Evolutionary conservation across 495 filamentous ascomycete genomes (phyloP).

Genomic region (Neurospora sp.): DNA sequence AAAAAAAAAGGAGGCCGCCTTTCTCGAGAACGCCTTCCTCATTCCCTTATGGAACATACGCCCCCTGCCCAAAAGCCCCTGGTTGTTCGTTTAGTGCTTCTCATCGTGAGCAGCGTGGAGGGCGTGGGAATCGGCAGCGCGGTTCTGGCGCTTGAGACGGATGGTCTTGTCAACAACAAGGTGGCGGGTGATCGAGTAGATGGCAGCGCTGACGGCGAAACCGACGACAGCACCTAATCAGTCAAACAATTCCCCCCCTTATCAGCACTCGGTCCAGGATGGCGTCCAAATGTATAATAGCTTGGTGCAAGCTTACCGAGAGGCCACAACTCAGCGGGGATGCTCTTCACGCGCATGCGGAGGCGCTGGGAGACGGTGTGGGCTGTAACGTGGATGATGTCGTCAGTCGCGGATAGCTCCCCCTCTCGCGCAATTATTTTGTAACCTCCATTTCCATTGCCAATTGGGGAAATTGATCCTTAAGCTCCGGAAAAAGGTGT

Average conservation of each 20-base stretch:
- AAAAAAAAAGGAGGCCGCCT: background rate
- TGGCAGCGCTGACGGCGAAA: slow-evolving; percentile 53
- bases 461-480: background rate
- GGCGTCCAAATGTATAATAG: background rate
- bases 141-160: slow-evolving; percentile 55
- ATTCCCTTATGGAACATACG: background rate
- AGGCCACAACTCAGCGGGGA: slow-evolving; percentile 90
- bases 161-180: slow-evolving; percentile 83
- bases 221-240: slow-evolving; percentile 69
- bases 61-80: background rate
- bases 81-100: slow-evolving; percentile 20
- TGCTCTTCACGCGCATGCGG: slow-evolving; percentile 62
- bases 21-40: background rate
- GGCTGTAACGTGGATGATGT: slow-evolving; percentile 39
- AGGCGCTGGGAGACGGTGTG: slow-evolving; percentile 97
- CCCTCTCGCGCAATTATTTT: background rate
- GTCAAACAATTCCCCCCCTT: slow-evolving; percentile 5
- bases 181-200: slow-evolving; percentile 73
- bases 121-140: slow-evolving; percentile 26
- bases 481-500: background rate
- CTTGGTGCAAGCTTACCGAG: slow-evolving; percentile 55
- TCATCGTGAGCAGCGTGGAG: slow-evolving; percentile 14
- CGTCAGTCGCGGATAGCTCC: slow-evolving; percentile 14
- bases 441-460: background rate
- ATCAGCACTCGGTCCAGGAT: background rate